Conservation (phyloP, 1,139 yeast species). For the Yamadazyma pseudoaaseri region DNA sequence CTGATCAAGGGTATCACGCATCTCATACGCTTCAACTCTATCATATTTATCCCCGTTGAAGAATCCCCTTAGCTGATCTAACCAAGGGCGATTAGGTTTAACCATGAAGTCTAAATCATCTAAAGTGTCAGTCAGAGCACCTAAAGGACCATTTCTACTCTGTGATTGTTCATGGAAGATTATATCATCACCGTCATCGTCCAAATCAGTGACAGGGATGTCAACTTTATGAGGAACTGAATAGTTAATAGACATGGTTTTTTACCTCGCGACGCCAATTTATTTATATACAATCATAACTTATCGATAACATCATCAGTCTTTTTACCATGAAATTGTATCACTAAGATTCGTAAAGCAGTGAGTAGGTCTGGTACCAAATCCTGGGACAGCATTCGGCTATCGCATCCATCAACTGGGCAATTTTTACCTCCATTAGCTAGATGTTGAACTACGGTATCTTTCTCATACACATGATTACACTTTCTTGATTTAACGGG, state of each 20-base stretch:
- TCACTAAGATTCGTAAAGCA: constrained; percentile 46
- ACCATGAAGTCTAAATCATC: constrained; percentile 9
- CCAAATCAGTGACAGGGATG: constrained; percentile 58
- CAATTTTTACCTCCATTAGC: constrained; percentile 25
- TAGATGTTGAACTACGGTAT: constrained; percentile 36
- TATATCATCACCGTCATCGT: constrained; percentile 45
- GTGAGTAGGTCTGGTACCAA: constrained; percentile 47
- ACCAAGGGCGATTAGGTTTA: constrained; percentile 1
- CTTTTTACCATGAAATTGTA: neutral
- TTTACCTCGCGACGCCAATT: neutral
- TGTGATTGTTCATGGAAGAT: constrained; percentile 21
- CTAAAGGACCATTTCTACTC: constrained; percentile 2
- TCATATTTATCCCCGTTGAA: constrained; percentile 5
- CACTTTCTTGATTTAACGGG: constrained; percentile 59
- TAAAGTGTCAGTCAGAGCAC: constrained; percentile 11
- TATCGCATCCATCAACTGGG: constrained; percentile 51
- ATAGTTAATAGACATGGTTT: constrained; percentile 15
- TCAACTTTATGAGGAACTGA: constrained; percentile 40
- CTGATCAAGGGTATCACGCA: constrained; percentile 9
- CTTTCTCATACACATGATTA: constrained; percentile 59
- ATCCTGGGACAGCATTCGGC: constrained; percentile 23
- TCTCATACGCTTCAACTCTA: constrained; percentile 13
- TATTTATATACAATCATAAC: constrained; percentile 1
- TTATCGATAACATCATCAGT: constrained; percentile 7
- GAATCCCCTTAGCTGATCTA: constrained; percentile 3